These are phyloP conservation scores for Paramecium octaurelia DNA, from an alignment of 73 alveolate species.

Conservation along the genomic window DNA sequence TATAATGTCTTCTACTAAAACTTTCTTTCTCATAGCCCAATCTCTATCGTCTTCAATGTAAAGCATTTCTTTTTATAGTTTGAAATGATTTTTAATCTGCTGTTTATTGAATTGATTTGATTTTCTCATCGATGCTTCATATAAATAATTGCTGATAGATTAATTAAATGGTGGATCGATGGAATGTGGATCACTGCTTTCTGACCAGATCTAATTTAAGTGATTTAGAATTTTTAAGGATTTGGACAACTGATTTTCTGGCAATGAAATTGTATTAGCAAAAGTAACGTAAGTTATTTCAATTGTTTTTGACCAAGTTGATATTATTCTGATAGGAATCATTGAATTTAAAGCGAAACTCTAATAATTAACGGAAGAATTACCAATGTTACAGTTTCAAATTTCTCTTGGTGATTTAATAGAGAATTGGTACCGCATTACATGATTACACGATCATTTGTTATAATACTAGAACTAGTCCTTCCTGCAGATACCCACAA, in stretches of 20 bases:
- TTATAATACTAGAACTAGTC: slow-evolving; percentile 75
- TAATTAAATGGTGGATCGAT: slow-evolving; percentile 44
- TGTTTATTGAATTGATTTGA: neutral
- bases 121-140: slow-evolving; percentile 40
- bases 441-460: slow-evolving; percentile 74
- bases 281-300: slow-evolving; percentile 79
- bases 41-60: slow-evolving; percentile 25
- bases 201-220: slow-evolving; percentile 26
- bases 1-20: neutral
- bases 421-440: slow-evolving; percentile 93
- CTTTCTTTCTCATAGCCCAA: slow-evolving; percentile 23
- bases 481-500: slow-evolving; percentile 88
- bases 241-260: neutral
- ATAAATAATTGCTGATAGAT: neutral
- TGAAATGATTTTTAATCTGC: neutral
- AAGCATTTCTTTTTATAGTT: neutral
- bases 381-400: slow-evolving; percentile 73
- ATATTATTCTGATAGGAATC: slow-evolving; percentile 42
- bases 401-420: slow-evolving; percentile 68
- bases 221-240: neutral
- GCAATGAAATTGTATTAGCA: slow-evolving; percentile 83
- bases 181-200: slow-evolving; percentile 15
- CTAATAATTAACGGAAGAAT: slow-evolving; percentile 48
- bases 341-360: slow-evolving; percentile 82
- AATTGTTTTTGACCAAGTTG: slow-evolving; percentile 86